Evolutionary conservation across 495 filamentous ascomycete species (phyloP).

Genomic region (Penicillium diatomitis): DNA sequence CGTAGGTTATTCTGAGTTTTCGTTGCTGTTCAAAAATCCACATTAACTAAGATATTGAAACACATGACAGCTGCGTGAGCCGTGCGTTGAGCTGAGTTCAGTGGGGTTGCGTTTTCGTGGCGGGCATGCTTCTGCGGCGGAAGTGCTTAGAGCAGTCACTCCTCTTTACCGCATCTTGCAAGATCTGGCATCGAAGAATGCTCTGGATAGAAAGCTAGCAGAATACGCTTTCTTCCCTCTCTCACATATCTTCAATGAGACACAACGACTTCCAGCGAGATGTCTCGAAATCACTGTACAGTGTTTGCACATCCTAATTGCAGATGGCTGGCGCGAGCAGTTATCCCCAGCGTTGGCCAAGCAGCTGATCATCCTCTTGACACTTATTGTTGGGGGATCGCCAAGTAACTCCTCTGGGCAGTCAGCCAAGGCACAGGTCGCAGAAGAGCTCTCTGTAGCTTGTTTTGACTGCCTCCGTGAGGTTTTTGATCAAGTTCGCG

Average conservation of each 20-base stretch:
- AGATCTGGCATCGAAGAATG: constrained; percentile 38
- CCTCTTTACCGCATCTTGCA: constrained; percentile 45
- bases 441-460: constrained; percentile 60
- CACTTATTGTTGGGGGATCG: constrained; percentile 67
- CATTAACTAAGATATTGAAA: constrained; percentile 4
- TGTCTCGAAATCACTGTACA: constrained; percentile 67
- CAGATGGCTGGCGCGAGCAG: constrained; percentile 64
- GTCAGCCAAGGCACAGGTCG: constrained; percentile 29
- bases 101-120: constrained; percentile 52
- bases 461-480: constrained; percentile 48
- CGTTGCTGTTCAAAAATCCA: no score
- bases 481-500: constrained; percentile 39
- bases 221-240: constrained; percentile 95
- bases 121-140: constrained; percentile 41
- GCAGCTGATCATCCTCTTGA: constrained; percentile 78
- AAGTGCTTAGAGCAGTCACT: constrained; percentile 45
- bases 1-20: constrained; percentile 13
- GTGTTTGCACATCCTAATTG: constrained; percentile 62
- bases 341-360: constrained; percentile 62
- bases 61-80: constrained; percentile 52
- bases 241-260: constrained; percentile 73
- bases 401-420: constrained; percentile 37
- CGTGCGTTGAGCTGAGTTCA: constrained; percentile 72
- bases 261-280: constrained; percentile 59
- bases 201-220: constrained; percentile 72